Percentiles rank a stretch among this genome's conserved stretches.
Conservation (phyloP, 1,284 basidiomycete species). For the Nidula niveotomentosa region DNA sequence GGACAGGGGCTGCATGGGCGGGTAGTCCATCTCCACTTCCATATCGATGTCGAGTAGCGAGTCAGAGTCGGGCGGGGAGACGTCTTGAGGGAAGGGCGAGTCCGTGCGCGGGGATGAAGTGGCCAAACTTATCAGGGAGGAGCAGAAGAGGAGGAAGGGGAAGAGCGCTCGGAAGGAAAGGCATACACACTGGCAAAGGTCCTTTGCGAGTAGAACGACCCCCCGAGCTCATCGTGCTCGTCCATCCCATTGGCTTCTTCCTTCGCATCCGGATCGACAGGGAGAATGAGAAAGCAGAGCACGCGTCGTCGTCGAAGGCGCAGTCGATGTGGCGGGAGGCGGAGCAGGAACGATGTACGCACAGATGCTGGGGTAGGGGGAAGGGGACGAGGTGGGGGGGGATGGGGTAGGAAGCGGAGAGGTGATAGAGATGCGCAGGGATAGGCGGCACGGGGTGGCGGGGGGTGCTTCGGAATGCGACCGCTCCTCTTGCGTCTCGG, state of each 20-base stretch:
- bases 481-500: conserved; percentile 12
- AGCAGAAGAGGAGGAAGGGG: no score
- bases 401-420: conserved; percentile 1
- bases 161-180: no score
- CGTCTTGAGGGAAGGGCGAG: no score
- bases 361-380: conserved; percentile 3
- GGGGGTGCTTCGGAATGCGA: conserved; percentile 27
- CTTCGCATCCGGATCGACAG: conserved; percentile 18
- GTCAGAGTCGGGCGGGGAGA: no score
- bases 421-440: conserved; percentile 14
- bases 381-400: conserved; percentile 1
- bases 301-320: conserved; percentile 24
- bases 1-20: conserved; percentile 33
- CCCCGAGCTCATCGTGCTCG: conserved; percentile 10
- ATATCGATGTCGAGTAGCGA: conserved; percentile 22
- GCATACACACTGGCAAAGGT: conserved; percentile 9
- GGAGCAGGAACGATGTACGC: conserved; percentile 13
- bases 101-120: no score
- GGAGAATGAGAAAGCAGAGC: conserved; percentile 26
- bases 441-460: conserved; percentile 30
- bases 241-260: no score
- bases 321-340: conserved; percentile 38
- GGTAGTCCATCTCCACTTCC: conserved; percentile 26
- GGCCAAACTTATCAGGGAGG: no score
- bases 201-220: conserved; percentile 17